Percentiles rank a stretch among this genome's conserved stretches.
These are phyloP conservation scores for Bassia scoparia DNA, from an alignment of 148 eudicot species.

Conservation along the genomic window DNA sequence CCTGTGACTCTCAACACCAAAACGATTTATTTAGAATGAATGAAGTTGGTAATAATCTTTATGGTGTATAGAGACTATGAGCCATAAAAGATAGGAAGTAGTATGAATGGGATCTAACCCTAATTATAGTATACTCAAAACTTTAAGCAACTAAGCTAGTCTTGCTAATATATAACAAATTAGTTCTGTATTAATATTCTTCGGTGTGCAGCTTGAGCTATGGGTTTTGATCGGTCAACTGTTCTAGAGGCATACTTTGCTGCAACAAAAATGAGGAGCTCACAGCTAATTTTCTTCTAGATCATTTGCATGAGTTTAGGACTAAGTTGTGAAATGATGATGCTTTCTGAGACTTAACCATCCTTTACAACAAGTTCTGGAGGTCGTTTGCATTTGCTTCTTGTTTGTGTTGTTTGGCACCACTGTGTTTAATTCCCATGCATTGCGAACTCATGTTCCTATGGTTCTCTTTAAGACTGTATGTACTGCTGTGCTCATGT, in stretches of 20 bases:
- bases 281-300: conserved; percentile 72
- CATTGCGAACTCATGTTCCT: conserved; percentile 4
- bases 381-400: background rate
- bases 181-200: background rate
- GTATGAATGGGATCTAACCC: too few species aligned
- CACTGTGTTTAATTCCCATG: conserved; percentile 8
- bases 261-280: conserved; percentile 75
- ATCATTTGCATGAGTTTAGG: conserved; percentile 64
- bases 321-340: conserved; percentile 26
- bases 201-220: conserved; percentile 56
- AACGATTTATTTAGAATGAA: too few species aligned
- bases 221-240: conserved; percentile 65
- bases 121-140: too few species aligned
- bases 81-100: too few species aligned
- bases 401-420: background rate
- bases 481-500: background rate
- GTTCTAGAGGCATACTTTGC: conserved; percentile 67
- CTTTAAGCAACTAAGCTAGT: too few species aligned
- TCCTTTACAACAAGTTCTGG: conserved; percentile 5
- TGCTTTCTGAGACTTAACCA: conserved; percentile 7
- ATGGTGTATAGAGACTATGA: too few species aligned
- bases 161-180: background rate
- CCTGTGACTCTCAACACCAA: too few species aligned
- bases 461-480: background rate
- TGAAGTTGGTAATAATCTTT: too few species aligned